Base-by-base conservation (phyloP, 768 basidiomycete species). In the Candolleomyces eurysporus region DNA sequence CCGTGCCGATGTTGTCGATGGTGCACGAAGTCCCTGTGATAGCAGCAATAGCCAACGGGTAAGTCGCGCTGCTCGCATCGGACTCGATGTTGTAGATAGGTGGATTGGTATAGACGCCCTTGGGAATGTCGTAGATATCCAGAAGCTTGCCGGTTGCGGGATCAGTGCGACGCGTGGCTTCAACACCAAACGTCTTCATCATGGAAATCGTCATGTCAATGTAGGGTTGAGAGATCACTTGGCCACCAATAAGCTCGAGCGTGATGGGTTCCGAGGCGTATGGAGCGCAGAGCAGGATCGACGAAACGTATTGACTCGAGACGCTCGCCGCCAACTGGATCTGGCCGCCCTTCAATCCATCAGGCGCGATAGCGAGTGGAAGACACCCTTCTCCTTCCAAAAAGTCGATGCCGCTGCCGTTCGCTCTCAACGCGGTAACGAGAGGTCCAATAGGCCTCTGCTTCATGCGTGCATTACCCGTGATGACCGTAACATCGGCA, bases 201-300 rank as follows among this genome's bases (percentile, higher is more conserved):
- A 99, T 97, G 9, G 94, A 88, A 66, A 97, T 90, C 9, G 97
- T 98, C 97, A 98, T 98, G 77, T 99, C 96, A 73, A 99, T 98
- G 78, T 98, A 99, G 0, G 95, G 95, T 76, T 98, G 96, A 5
- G 94, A 97, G 71, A 99, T 98, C 70, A 98, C 97, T 62, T 92
- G 88, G 0, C 94, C 96, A 11, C 96, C 97, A 0, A 86, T 90
- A 63, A 99, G 84, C 75, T 97, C 91, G 57, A 98, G 87, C 2
- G 87, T 88, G 62, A 97, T 84, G n/a, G 90, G 81, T 69, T 92
- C 80, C 31, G 74, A 67, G 1, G 96, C 95, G 69, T 98, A 99
- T 2, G 96, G 97, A 0, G 97, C 96, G 70, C 95, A 97, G 43
- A 98, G 89, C 7, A 99, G 84, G 71, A 98, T 94, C 9, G 95